Evolutionary conservation across 139 green algal species (phyloP), one percentile per base, ranked within the genome.

Genomic region (Gonium pectorale): DNA sequence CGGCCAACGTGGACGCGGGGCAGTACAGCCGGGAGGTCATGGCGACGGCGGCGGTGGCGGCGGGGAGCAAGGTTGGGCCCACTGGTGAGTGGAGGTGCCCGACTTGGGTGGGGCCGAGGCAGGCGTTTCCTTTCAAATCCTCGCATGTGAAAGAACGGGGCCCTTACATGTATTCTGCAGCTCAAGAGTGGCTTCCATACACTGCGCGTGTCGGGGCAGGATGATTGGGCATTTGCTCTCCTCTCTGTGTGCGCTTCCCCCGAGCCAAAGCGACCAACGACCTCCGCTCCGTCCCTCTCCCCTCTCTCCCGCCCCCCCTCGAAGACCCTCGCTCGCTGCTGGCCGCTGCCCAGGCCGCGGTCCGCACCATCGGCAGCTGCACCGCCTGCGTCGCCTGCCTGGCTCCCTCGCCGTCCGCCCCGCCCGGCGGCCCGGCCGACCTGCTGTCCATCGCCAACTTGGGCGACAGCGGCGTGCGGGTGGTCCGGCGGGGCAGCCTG

Each of bases 401-500:
- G 63, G 6, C 38, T 26, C 81, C n/a, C 69, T 46, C 44, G 44
- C 2, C n/a, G n/a, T 4, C 38, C 67, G 21, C 38, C 24, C 11
- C 38, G 29, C 3, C 67, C 37, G 4, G 27, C 11, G 68, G 78
- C 24, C 43, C 35, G 0, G 24, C 0, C 15, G 43, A 41, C 29
- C 9, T 81, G 44, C 78, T 93, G 43, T 79, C 87, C 35, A 84
- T 96, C 19, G 91, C 89, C n/a, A 94, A 94, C 51, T 63, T 98
- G 67, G 96, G 95, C 3, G 96, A 98, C 88, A 92, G 88, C 67
- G 94, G 94, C 41, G 80, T 95, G 27, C 79, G 88, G 19, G 63
- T 98, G n/a, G 52, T 98, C 13, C 84, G 96, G 3, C 81, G 85
- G 11, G 90, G 88, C 0, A 24, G 88, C 9, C 80, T 96, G 60